These are phyloP conservation scores for Diplodia scrobiculata DNA, from an alignment of 2,329 filamentous ascomycete genomes.

Conservation along the genomic window DNA sequence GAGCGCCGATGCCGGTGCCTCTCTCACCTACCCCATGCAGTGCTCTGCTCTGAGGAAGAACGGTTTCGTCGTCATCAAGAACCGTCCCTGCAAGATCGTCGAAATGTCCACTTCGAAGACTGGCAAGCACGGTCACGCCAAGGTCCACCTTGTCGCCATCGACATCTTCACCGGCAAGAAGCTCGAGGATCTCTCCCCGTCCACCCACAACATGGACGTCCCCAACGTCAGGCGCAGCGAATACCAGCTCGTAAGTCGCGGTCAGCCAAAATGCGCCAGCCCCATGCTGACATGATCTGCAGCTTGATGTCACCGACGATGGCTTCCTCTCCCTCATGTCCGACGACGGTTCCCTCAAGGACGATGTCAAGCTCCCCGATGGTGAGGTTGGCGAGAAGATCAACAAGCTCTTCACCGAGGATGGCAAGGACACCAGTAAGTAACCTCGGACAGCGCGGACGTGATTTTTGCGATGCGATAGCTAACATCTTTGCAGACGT, in stretches of 20 bases:
- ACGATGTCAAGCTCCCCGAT: conserved; percentile 92
- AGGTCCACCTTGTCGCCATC: conserved; percentile 96
- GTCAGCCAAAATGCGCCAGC: conserved; percentile 18
- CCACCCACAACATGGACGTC: conserved; percentile 97
- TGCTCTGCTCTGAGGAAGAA: conserved; percentile 99
- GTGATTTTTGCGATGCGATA: conserved; percentile 1
- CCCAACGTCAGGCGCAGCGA: conserved; percentile 88
- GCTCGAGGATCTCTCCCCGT: conserved; percentile 97
- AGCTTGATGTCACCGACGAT: conserved; percentile 93
- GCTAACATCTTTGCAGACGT: conserved; percentile 65
- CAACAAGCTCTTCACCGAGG: conserved; percentile 71
- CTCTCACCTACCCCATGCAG: conserved; percentile 93
- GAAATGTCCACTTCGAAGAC: conserved; percentile 99
- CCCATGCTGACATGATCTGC: conserved; percentile 34
- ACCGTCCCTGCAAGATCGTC: conserved; percentile 99
- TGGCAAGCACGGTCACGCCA: conserved; percentile 99
- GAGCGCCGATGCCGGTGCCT: conserved; percentile 93
- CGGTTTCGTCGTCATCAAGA: conserved; percentile 98
- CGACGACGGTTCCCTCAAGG: conserved; percentile 83
- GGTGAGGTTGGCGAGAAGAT: conserved; percentile 88
- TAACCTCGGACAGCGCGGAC: conserved; percentile 35
- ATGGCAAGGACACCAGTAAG: conserved; percentile 95
- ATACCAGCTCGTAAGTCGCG: conserved; percentile 82
- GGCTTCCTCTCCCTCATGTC: conserved; percentile 93
- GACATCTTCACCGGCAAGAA: conserved; percentile 99